Evolutionary conservation across 305 asterid genomes (phyloP), one percentile per base, ranked within the genome.

Genomic region (Fraxinus paxiana): DNA sequence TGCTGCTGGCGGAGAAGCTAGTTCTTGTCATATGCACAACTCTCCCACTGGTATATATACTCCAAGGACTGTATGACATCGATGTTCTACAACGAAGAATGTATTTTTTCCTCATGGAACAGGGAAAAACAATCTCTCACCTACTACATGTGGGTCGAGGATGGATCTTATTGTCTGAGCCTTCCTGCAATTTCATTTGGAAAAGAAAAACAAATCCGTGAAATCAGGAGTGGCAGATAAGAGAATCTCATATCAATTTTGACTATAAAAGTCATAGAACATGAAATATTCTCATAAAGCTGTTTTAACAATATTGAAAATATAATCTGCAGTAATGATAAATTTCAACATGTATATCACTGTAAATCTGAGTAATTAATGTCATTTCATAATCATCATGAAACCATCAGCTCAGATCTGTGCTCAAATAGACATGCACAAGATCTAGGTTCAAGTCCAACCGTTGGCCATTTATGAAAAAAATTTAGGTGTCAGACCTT

Each of bases 151-250:
- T 61, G 48, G 82, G 86, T 43, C 73, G 59, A 43, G 81, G 85
- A 77, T 74, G 83, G 81, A 41, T 87, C 79, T 78, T 86, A 28
- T 69, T 77, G 54, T 71, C 86, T 20, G 78, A 61, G 51, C 76
- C 67, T 56, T 59, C 86, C 90, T 87, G 84, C 61, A 70, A 35
- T 70, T 77, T 81, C 51, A 22, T 18, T 74, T 22, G 2, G 13
- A 31, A 37, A 30, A 69, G 12, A 34, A 76, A 30, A 80, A 24
- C 30, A 28, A 33, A 69, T 10, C 9, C 0, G 18, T 75, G 38
- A 72, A 18, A 56, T 76, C 35, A n/a, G 31, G 75, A 30, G 73
- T 48, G n/a, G 28, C 33, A 41, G 59, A 79, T n/a, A 0, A n/a
- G n/a, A 51, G 18, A 51, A 51, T 51, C 61, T 51, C 61, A 51